These are phyloP conservation scores for Aspergillus caelatus DNA, from an alignment of 2,329 filamentous ascomycete species.

Conservation along the genomic window DNA sequence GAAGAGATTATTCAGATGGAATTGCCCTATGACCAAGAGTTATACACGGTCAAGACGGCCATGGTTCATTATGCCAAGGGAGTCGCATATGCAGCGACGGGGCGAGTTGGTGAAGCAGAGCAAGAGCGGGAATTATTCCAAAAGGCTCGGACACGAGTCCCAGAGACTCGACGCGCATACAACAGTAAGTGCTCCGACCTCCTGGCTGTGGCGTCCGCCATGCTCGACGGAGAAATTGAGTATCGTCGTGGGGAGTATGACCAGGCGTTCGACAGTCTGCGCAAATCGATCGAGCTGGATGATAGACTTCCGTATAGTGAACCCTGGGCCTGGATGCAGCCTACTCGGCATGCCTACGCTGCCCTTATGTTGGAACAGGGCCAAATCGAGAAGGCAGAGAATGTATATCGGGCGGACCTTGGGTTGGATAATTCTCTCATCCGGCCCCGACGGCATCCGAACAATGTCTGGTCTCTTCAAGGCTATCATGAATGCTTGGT, in stretches of 20 bases:
- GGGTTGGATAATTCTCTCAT: too few relatives aligned
- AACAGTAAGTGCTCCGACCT: constrained; percentile 68
- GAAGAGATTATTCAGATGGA: constrained; percentile 61
- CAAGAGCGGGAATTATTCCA: constrained; percentile 55
- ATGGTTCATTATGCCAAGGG: constrained; percentile 68
- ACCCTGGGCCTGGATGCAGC: constrained; percentile 79
- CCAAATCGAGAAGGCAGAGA: constrained; percentile 49
- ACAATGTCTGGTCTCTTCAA: too few relatives aligned
- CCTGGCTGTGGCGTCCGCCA: constrained; percentile 61
- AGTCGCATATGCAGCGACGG: constrained; percentile 64
- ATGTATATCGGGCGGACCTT: too few relatives aligned
- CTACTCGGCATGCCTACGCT: constrained; percentile 68
- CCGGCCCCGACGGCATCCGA: too few relatives aligned
- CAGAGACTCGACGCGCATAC: constrained; percentile 63
- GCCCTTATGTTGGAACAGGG: constrained; percentile 69
- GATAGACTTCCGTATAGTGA: constrained; percentile 69
- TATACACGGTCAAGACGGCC: constrained; percentile 70
- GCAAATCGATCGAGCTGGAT: constrained; percentile 59
- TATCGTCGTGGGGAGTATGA: constrained; percentile 65
- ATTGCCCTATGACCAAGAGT: constrained; percentile 57
- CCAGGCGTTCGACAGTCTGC: constrained; percentile 60
- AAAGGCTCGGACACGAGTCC: constrained; percentile 55
- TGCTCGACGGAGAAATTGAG: constrained; percentile 73
- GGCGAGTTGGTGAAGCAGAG: constrained; percentile 56
- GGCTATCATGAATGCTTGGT: too few relatives aligned